These are phyloP conservation scores for Gloeopeniophorella convolvens DNA, from an alignment of 768 basidiomycete genomes.

Conservation along the genomic window DNA sequence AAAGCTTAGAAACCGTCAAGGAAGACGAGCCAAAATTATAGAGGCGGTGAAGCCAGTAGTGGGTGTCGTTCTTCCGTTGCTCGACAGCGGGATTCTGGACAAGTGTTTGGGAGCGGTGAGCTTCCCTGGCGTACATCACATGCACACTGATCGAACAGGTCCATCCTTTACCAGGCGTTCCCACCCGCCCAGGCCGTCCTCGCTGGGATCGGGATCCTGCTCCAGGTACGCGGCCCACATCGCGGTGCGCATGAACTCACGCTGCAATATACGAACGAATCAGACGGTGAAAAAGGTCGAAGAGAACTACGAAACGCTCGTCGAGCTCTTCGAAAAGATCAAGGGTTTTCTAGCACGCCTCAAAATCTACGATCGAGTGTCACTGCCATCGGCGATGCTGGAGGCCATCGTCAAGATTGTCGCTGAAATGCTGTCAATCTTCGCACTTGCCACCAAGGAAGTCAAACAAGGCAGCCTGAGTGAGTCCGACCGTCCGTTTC, in stretches of 20 bases:
- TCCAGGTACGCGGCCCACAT: background rate
- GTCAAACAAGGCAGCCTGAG: no score
- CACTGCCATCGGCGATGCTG: background rate
- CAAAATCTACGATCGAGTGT: background rate
- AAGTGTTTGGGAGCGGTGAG: background rate
- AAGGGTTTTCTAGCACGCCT: background rate
- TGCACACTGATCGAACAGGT: background rate
- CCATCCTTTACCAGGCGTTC: background rate
- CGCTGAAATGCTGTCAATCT: background rate
- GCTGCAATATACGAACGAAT: background rate
- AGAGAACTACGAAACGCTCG: background rate
- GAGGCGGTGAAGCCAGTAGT: background rate
- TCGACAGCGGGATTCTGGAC: background rate
- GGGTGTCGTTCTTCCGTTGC: background rate
- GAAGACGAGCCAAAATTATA: background rate
- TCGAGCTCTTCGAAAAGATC: background rate
- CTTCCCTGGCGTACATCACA: no score
- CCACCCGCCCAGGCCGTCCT: background rate
- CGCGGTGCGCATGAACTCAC: no score
- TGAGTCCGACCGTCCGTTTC: background rate
- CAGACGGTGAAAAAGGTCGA: background rate
- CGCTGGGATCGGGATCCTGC: background rate
- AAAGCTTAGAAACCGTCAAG: background rate
- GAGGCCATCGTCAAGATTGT: background rate
- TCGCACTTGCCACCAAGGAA: constrained; percentile 1